Evolutionary conservation across 129 eudicot genomes (phyloP), one percentile per base, ranked within the genome.

Genomic region (Lonicera japonica): DNA sequence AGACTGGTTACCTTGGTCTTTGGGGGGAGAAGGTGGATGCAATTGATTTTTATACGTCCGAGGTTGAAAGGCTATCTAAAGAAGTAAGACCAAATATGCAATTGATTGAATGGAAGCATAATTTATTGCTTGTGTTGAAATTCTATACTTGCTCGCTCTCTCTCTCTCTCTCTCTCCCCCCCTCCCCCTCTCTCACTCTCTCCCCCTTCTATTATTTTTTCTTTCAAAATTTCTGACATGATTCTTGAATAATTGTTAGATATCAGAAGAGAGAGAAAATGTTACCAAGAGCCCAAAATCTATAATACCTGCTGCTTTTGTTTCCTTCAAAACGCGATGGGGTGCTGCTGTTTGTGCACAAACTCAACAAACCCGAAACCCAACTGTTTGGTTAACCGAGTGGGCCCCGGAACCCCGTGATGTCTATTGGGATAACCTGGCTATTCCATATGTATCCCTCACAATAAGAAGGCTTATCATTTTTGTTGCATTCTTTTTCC

Each of bases 371-470:
- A 68, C 95, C 19, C 77, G 95, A 63, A 85, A 89, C 60, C 96
- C 96, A 24, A 85, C 95, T 14, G 16, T 85, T 36, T 89, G 96
- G 96, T 73, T 85, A 71, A 89, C 95, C 0, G 87, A 80, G 73
- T 89, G 96, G 96, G 96, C 96, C 36, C 76, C 96, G n/a, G 96
- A 89, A 76, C 95, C 96, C 18, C 86, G 96, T 21, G 96, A 89
- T 73, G 85, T 89, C n/a, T 89, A 77, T 56, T 89, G 96, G 96
- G 75, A 73, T 64, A 89, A 85, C 73, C 84, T 89, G 29, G 90
- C 96, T 1, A 77, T 89, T 63, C 96, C 96, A 39, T 89, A 74
- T 60, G 95, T 85, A 50, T 79, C 86, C 18, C 90, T 89, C 48
- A 75, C 95, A 46, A 73, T 89, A 41, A 74, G 95, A 79, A 85